Conservation (phyloP, 2,329 filamentous ascomycete species). For the Apiospora kogelbergensis region DNA sequence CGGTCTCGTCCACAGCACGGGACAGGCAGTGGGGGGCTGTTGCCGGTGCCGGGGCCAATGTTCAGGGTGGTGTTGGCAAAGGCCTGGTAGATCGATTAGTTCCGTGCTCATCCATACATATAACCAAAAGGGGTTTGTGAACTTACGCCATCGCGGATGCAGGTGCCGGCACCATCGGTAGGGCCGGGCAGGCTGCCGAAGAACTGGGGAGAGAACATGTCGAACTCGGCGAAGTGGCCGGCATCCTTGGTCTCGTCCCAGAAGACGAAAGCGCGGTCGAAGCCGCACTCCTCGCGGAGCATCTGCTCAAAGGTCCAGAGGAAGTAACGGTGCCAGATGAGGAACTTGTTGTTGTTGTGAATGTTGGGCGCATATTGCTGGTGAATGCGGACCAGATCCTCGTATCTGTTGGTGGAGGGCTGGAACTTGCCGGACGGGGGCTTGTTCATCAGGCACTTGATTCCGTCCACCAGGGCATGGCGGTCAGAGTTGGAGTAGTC, state of each 20-base stretch:
- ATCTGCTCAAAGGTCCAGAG: slow-evolving; percentile 18
- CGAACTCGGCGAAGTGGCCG: slow-evolving; percentile 27
- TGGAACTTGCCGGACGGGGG: slow-evolving; percentile 26
- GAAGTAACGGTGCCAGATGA: slow-evolving; percentile 31
- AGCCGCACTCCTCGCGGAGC: slow-evolving; percentile 33
- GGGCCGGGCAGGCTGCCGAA: slow-evolving; percentile 28
- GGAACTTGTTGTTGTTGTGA: slow-evolving; percentile 32
- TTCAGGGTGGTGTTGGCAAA: slow-evolving; percentile 23
- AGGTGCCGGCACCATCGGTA: slow-evolving; percentile 27
- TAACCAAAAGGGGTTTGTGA: not conserved
- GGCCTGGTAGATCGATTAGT: slow-evolving; percentile 12
- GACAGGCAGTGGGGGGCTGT: slow-evolving; percentile 32
- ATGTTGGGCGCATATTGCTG: slow-evolving; percentile 32
- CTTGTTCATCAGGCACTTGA: slow-evolving; percentile 30
- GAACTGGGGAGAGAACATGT: slow-evolving; percentile 29
- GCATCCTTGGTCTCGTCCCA: slow-evolving; percentile 37
- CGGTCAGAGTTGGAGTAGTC: slow-evolving; percentile 29
- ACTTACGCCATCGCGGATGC: slow-evolving; percentile 28
- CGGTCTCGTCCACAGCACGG: slow-evolving; percentile 29
- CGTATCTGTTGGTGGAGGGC: slow-evolving; percentile 30
- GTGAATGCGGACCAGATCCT: slow-evolving; percentile 33
- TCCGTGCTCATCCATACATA: not conserved
- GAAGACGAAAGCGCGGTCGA: slow-evolving; percentile 31
- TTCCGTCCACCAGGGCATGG: slow-evolving; percentile 26
- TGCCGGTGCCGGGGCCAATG: slow-evolving; percentile 20